These are phyloP conservation scores for Xylaria sp. DNA, from an alignment of 2,329 filamentous ascomycete species.

Conservation along the genomic window DNA sequence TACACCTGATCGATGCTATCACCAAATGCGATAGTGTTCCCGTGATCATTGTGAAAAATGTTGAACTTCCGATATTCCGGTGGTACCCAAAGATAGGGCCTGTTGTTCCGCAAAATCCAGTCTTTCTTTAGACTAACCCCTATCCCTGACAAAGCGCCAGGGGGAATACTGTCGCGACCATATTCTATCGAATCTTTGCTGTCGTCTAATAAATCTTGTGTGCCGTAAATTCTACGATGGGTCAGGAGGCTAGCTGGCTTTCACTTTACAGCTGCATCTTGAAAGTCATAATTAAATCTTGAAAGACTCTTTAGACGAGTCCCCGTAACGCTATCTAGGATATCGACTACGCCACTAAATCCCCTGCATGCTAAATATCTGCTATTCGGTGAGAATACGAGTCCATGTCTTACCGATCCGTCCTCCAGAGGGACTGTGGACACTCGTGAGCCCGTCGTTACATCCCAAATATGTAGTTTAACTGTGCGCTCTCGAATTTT, in stretches of 20 bases:
- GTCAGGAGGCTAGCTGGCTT: not conserved
- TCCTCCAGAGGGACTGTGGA: not conserved
- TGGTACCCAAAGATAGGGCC: slow-evolving; percentile 9
- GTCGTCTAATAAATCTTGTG: not conserved
- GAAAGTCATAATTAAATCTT: not conserved
- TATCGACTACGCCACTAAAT: not conserved
- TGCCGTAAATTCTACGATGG: not conserved
- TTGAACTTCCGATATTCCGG: not conserved
- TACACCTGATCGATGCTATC: not conserved
- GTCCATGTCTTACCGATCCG: not conserved
- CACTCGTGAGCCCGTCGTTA: not conserved
- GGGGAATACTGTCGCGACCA: not conserved
- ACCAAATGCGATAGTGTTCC: not conserved
- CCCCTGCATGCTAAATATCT: not conserved
- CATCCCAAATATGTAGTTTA: not conserved
- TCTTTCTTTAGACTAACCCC: not conserved
- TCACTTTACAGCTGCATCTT: not conserved
- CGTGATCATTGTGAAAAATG: not conserved
- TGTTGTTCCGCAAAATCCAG: slow-evolving; percentile 17
- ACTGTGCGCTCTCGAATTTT: too few relatives aligned
- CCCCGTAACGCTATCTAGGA: not conserved
- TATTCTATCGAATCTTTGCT: slow-evolving; percentile 5
- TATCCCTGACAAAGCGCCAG: slow-evolving; percentile 1
- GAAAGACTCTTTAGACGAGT: not conserved
- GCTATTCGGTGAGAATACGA: not conserved